phyloP scores from a whole-genome alignment of 176 grass and related monocot species.

The Canna indica region DNA sequence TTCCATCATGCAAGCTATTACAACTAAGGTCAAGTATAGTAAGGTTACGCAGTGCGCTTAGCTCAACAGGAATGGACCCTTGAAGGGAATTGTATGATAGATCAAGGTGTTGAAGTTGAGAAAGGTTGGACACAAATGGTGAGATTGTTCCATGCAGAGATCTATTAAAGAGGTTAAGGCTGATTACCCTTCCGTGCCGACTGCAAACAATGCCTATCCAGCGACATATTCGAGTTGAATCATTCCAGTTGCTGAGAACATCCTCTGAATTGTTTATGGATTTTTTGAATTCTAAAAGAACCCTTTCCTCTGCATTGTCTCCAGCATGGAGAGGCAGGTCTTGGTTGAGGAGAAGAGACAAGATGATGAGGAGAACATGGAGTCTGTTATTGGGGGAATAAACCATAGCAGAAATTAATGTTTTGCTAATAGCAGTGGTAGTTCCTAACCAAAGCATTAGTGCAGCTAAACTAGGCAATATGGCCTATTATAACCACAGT shows the following conservation, averaged over 20 bases:
- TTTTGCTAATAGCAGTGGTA: neutral
- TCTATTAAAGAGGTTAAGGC: neutral
- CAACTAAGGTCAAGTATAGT: neutral
- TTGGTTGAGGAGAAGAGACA: neutral
- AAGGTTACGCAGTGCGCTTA: neutral
- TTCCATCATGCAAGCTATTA: neutral
- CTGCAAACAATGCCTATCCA: neutral
- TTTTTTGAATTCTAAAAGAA: neutral
- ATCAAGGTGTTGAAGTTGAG: neutral
- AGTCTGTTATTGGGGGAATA: neutral
- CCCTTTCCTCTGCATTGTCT: neutral
- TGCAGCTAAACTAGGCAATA: neutral
- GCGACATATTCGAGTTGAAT: neutral
- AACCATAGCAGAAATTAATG: neutral
- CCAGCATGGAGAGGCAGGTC: neutral
- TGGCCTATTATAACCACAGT: neutral
- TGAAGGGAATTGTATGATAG: conserved; percentile 3
- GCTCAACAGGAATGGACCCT: neutral
- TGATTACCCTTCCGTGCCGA: neutral
- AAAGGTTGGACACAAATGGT: conserved; percentile 16
- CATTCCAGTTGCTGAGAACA: conserved; percentile 18
- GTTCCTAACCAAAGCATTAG: neutral
- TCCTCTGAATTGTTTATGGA: neutral
- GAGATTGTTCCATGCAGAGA: conserved; percentile 14
- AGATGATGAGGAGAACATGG: neutral